Base-by-base conservation (phyloP, 2,329 filamentous ascomycete species). In the Aplosporella prunicola region DNA sequence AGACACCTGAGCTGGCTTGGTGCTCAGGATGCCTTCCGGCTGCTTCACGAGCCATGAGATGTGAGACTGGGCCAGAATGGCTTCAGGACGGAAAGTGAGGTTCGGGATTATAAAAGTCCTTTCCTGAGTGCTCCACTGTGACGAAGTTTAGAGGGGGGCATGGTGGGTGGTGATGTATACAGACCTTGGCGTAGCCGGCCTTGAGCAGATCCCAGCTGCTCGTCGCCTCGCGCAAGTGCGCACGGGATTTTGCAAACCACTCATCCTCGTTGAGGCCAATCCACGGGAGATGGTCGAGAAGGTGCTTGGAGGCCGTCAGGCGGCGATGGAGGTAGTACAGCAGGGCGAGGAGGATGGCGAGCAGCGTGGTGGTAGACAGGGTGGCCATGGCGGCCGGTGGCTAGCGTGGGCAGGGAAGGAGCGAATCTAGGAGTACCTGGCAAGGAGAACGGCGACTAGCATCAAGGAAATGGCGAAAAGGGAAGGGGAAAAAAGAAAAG, bases 1-100 rank as follows among this genome's bases (percentile, higher is more conserved):
- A 7, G 31, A 35, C 16, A 32, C 18, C 8, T 35, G 27, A n/a
- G 34, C 32, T 3, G 35, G 35, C 14, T 35, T 28, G 20, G 29
- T 30, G 26, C 35, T 39, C 25, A 43, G n/a, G n/a, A n/a, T n/a
- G n/a, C n/a, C n/a, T n/a, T n/a, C n/a, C n/a, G 22, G 22, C 22
- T 24, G 22, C 22, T 24, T 24, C 8, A 24, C 22, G 8, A 24
- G n/a, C 22, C 22, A 24, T 8, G 22, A n/a, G n/a, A 24, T 24
- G 22, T 24, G 22, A 8, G 22, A 24, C 22, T 24, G 22, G 8
- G 22, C 8, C 22, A 24, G 22, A 8, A 24, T 24, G 22, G 22
- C 22, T 24, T 24, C 22, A 8, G 22, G 22, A n/a, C 22, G 22
- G 22, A 24, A 24, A n/a, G 22, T 24, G 22, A 24, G 8, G 22